Conservation (phyloP, 768 basidiomycete species). For the Austroboletus eburneus region DNA sequence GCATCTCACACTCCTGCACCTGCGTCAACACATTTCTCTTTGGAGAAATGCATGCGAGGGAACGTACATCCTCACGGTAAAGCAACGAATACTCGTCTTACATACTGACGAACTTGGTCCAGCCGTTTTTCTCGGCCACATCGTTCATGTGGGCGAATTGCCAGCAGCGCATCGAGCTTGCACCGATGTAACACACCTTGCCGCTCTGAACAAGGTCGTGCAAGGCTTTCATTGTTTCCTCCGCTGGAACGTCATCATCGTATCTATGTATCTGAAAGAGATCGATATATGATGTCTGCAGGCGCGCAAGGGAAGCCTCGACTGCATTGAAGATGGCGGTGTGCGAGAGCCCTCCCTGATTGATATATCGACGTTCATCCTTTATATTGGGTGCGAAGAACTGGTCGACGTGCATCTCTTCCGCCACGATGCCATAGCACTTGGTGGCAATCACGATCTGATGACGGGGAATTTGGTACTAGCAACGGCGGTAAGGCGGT, state of each 20-base stretch:
- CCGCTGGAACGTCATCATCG: slow-evolving; percentile 33
- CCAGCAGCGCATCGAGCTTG: slow-evolving; percentile 45
- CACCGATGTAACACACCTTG: slow-evolving; percentile 50
- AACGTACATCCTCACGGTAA: slow-evolving; percentile 48
- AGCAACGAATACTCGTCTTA: slow-evolving; percentile 51
- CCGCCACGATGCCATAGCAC: slow-evolving; percentile 15
- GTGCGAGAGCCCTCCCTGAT: slow-evolving; percentile 34
- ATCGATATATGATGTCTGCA: slow-evolving; percentile 36
- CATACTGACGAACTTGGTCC: slow-evolving; percentile 55
- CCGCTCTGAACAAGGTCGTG: slow-evolving; percentile 46
- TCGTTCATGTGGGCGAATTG: slow-evolving; percentile 43
- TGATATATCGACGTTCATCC: slow-evolving; percentile 20
- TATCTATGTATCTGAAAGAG: slow-evolving; percentile 45
- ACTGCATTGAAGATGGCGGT: slow-evolving; percentile 37
- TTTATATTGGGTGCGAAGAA: background rate
- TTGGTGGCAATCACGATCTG: slow-evolving; percentile 32
- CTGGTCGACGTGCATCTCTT: background rate
- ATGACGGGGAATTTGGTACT: slow-evolving; percentile 32
- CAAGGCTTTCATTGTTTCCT: slow-evolving; percentile 49
- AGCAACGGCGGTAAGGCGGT: background rate
- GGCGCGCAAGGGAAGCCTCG: slow-evolving; percentile 34
- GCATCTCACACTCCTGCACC: slow-evolving; percentile 41
- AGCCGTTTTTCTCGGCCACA: slow-evolving; percentile 40
- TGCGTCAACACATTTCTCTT: background rate
- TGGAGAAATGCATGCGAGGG: too few species aligned